phyloP scores from a whole-genome alignment of 2,329 filamentous ascomycete genomes.

The Fusarium clavum region DNA sequence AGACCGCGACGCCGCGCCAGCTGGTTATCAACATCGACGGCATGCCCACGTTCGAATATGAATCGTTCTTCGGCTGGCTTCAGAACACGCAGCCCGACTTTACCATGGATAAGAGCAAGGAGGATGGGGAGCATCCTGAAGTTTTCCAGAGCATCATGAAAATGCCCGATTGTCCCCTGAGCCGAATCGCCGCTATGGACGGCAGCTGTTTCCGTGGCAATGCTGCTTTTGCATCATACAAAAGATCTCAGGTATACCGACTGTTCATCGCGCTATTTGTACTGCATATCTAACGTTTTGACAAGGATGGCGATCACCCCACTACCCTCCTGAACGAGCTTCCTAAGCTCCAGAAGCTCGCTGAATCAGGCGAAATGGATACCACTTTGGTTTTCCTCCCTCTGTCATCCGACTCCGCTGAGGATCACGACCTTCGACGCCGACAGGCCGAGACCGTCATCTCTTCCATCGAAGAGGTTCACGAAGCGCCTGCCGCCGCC shows the following conservation, averaged over 20 bases:
- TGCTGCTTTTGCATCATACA: constrained; percentile 58
- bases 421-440: constrained; percentile 58
- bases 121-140: constrained; percentile 57
- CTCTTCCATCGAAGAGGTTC: constrained; percentile 49
- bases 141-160: constrained; percentile 55
- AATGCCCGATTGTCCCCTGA: constrained; percentile 53
- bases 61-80: constrained; percentile 55
- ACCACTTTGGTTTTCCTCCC: constrained; percentile 68
- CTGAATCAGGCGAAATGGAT: constrained; percentile 64
- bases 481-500: constrained; percentile 30
- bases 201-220: constrained; percentile 59
- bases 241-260: constrained; percentile 56
- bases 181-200: constrained; percentile 56
- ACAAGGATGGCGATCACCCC: constrained; percentile 57
- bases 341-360: constrained; percentile 58
- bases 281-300: constrained; percentile 37
- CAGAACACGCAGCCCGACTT: constrained; percentile 59
- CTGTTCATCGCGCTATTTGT: neutral
- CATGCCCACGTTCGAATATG: constrained; percentile 59
- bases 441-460: constrained; percentile 63
- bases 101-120: constrained; percentile 59
- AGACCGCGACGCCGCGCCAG: constrained; percentile 59
- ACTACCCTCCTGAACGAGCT: constrained; percentile 59
- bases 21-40: constrained; percentile 71
- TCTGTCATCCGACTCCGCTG: constrained; percentile 54